Evolutionary conservation across 345 rosid species (phyloP).

Genomic region (Limnanthes douglasii): DNA sequence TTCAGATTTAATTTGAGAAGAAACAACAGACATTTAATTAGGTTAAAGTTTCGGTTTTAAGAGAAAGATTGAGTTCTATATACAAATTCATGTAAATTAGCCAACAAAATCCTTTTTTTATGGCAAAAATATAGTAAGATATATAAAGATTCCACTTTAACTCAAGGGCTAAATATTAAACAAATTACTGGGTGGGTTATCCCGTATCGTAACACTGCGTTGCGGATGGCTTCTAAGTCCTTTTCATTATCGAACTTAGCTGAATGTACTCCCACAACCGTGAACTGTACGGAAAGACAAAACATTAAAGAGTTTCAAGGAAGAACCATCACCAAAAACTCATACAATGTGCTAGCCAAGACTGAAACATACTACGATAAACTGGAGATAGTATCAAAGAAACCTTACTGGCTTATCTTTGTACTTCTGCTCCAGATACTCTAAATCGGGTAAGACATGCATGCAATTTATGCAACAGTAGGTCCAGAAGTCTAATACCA

Average conservation of each 20-base stretch:
- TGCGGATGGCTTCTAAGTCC: conserved; percentile 87
- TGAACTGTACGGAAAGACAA: conserved; percentile 31
- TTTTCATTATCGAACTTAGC: conserved; percentile 97
- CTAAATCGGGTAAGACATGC: conserved; percentile 89
- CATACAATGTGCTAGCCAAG: no score
- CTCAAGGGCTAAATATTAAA: no score
- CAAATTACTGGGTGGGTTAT: conserved; percentile 70
- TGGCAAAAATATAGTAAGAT: conserved; percentile 1
- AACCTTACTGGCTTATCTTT: conserved; percentile 61
- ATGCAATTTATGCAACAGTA: conserved; percentile 94
- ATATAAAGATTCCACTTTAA: conserved; percentile 1
- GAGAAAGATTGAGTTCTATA: not conserved
- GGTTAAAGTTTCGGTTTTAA: no score
- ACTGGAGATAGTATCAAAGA: conserved; percentile 1
- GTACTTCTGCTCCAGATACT: conserved; percentile 78
- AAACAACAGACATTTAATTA: not conserved
- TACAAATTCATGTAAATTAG: no score
- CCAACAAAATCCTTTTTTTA: no score
- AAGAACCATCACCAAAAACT: not conserved
- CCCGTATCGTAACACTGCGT: conserved; percentile 75
- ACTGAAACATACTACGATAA: no score
- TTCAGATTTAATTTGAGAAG: no score
- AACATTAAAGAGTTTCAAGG: conserved; percentile 1
- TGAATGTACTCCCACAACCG: conserved; percentile 94
- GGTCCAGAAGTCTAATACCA: conserved; percentile 92